Conservation (phyloP, 2,329 filamentous ascomycete species). For the Colletotrichum chrysophilum region DNA sequence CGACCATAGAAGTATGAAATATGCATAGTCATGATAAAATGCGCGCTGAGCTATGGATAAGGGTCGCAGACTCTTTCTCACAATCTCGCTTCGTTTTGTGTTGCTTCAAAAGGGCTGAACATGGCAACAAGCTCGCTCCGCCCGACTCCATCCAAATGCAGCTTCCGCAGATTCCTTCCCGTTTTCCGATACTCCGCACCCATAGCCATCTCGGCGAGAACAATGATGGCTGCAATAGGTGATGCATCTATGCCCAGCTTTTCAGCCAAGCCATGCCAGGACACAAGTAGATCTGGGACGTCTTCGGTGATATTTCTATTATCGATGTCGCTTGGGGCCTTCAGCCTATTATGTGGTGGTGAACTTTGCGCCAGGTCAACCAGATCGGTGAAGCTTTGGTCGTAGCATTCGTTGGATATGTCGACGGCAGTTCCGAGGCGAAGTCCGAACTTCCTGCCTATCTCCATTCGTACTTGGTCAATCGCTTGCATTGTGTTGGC, state of each 20-base stretch:
- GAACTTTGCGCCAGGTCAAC: constrained; percentile 3
- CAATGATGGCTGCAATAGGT: not conserved
- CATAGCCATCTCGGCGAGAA: constrained; percentile 3
- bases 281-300: not conserved
- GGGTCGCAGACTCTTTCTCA: not conserved
- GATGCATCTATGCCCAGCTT: not conserved
- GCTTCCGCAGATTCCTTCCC: not conserved
- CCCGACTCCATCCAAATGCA: not conserved
- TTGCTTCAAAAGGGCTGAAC: not conserved
- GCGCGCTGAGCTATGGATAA: not conserved
- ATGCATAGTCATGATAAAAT: not conserved
- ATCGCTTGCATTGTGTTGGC: constrained; percentile 2
- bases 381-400: not conserved
- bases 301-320: constrained; percentile 3
- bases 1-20: not conserved
- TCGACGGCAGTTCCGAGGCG: not conserved
- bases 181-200: not conserved
- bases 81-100: not conserved
- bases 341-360: constrained; percentile 1
- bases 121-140: not conserved
- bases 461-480: not conserved
- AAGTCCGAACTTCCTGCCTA: not conserved
- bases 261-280: not conserved
- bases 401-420: constrained; percentile 8
- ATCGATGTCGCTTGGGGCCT: not conserved